Percentiles rank a stretch among this genome's conserved stretches.
These are phyloP conservation scores for Cladosporium cucumerinum DNA, from an alignment of 2,329 filamentous ascomycete species.

Conservation along the genomic window DNA sequence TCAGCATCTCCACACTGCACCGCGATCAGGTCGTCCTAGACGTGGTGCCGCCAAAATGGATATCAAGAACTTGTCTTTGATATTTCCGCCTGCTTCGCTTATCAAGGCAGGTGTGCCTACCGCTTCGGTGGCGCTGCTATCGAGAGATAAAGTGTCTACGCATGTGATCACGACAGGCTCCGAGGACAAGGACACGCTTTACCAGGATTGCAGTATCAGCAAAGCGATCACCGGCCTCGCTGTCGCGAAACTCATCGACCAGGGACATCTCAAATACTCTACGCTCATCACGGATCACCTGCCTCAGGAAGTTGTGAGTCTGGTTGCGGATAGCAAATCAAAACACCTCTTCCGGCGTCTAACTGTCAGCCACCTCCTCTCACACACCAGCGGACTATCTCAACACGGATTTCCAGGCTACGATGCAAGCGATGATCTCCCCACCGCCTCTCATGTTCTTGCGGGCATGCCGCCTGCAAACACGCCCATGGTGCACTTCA, in stretches of 20 bases:
- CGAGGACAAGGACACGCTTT: constrained; percentile 26
- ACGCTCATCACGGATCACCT: not conserved
- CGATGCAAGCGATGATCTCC: constrained; percentile 11
- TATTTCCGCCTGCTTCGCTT: not conserved
- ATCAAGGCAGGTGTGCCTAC: not conserved
- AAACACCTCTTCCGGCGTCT: constrained; percentile 16
- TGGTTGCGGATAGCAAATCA: not conserved
- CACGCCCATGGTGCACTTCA: constrained; percentile 23
- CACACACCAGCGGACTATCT: constrained; percentile 27
- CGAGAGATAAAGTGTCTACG: not conserved
- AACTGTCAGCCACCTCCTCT: constrained; percentile 26
- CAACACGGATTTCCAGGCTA: constrained; percentile 29
- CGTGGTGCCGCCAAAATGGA: not conserved
- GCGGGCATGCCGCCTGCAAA: constrained; percentile 23
- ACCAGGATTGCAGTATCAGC: constrained; percentile 30
- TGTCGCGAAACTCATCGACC: constrained; percentile 26
- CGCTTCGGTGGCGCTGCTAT: not conserved
- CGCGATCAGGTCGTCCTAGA: too few relatives aligned
- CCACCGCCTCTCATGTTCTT: constrained; percentile 19
- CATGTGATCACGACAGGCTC: constrained; percentile 8
- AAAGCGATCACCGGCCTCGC: constrained; percentile 27
- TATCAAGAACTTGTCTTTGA: not conserved
- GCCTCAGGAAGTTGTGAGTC: not conserved
- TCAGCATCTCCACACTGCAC: not conserved
- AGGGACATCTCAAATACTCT: constrained; percentile 19